Evolutionary conservation across 805 yeast genomes (phyloP), one percentile per base, ranked within the genome.

Genomic region (Novakomyces olei): DNA sequence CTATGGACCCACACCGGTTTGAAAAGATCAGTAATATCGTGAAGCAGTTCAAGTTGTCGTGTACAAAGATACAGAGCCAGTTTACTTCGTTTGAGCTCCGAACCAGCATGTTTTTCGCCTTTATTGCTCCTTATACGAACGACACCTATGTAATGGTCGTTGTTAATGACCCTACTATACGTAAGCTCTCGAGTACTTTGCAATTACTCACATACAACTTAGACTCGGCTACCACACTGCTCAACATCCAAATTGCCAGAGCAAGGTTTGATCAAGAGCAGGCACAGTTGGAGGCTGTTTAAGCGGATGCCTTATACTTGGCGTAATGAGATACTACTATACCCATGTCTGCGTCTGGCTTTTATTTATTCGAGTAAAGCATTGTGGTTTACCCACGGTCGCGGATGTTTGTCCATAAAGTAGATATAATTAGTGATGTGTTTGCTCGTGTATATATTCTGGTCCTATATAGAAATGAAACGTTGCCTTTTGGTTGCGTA

Each of bases 11-110:
- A 4, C 80, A 85, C 44, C 60, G 96, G 44, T 85, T 83, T 47
- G 96, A 85, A 48, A 85, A 83, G 49, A 81, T 85, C 16, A 76
- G 92, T 16, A 83, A 80, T 50, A 81, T 85, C 37, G 79, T 85
- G 61, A 85, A 85, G 48, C 80, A 92, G 17, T 85, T 78, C 54
- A 81, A 88, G 47, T 95, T 85, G 53, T 76, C 91, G 42, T 80
- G 88, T 28, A 70, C 77, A 33, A 83, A 80, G 50, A 61, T 85
- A 45, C 67, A 92, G 46, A 68, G 93, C 4, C 83, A 79, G 43
- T 79, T 85, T 51, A 72, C 67, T 40, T 72, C 77, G 30, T 54
- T 85, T 32, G 68, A 75, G 14, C 60, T 85, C 22, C 71, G 74
- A 37, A 92, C 60, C 10, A 42, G 39, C 28, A 47, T 46, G 32